phyloP scores from a whole-genome alignment of 192 early-diverging fungal species.

The Chytriomyces hyalinus region DNA sequence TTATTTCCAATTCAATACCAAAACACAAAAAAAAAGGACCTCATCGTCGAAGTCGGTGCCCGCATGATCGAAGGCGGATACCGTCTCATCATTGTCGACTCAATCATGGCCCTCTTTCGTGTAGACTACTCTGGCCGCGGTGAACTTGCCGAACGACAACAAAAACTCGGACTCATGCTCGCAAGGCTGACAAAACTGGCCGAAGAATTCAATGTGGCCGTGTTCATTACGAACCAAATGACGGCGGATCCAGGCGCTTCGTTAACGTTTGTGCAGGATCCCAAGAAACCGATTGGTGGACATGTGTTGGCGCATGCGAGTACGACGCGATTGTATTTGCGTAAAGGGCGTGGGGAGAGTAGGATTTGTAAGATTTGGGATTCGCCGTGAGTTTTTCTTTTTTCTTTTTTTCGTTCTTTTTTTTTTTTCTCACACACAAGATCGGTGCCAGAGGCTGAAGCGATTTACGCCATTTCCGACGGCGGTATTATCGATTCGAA shows the following conservation, averaged over 20 bases:
- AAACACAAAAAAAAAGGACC: conserved; percentile 18
- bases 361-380: conserved; percentile 85
- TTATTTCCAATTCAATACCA: background rate
- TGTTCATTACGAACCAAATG: conserved; percentile 80
- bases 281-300: conserved; percentile 77
- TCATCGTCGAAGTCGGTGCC: conserved; percentile 71
- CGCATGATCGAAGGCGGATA: conserved; percentile 69
- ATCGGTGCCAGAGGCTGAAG: conserved; percentile 37
- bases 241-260: conserved; percentile 59
- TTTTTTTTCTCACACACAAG: background rate
- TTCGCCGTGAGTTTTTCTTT: conserved; percentile 62
- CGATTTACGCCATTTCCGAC: conserved; percentile 71
- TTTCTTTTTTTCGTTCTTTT: background rate
- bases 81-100: conserved; percentile 69
- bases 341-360: conserved; percentile 82
- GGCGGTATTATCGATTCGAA: conserved; percentile 77
- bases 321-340: conserved; percentile 76
- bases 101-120: conserved; percentile 82
- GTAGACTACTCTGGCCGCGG: conserved; percentile 83
- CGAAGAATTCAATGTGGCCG: conserved; percentile 85
- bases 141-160: conserved; percentile 85
- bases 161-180: conserved; percentile 79
- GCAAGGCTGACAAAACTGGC: conserved; percentile 73
- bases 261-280: conserved; percentile 82
- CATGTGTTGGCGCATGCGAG: conserved; percentile 77